A percentile compares a stretch with the other conserved stretches of the same genome.
phyloP scores from a whole-genome alignment of 192 early-diverging fungal species.

The Coemansia javaensis region DNA sequence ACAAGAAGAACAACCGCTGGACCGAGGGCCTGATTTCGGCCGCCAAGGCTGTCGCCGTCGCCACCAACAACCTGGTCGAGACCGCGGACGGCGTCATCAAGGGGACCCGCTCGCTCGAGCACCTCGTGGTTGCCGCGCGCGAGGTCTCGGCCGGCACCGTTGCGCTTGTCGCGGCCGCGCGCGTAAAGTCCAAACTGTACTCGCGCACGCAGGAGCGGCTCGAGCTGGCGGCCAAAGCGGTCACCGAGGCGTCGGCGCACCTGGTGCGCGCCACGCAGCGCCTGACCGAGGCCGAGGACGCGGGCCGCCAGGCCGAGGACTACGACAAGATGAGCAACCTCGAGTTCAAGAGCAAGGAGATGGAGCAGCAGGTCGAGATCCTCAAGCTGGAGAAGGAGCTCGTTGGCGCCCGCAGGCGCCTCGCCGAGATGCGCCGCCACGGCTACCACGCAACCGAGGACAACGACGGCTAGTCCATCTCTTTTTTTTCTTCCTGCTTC shows the following conservation, averaged over 20 bases:
- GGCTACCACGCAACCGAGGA: constrained; percentile 64
- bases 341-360: constrained; percentile 94
- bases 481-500: neutral
- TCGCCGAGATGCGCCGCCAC: constrained; percentile 90
- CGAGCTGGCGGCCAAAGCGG: constrained; percentile 88
- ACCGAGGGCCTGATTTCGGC: constrained; percentile 97
- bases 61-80: constrained; percentile 89
- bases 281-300: constrained; percentile 66
- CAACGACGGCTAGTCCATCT: constrained; percentile 3
- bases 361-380: constrained; percentile 97
- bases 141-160: constrained; percentile 96
- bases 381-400: constrained; percentile 93
- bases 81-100: constrained; percentile 92
- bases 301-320: constrained; percentile 53
- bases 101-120: constrained; percentile 85
- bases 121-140: constrained; percentile 95
- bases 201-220: constrained; percentile 90
- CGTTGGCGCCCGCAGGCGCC: constrained; percentile 70
- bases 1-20: constrained; percentile 99
- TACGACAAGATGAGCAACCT: constrained; percentile 75
- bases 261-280: constrained; percentile 91
- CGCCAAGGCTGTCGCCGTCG: constrained; percentile 90
- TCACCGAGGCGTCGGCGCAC: constrained; percentile 84
- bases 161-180: constrained; percentile 91
- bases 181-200: constrained; percentile 91